Evolutionary conservation across 495 filamentous ascomycete species (phyloP), one percentile per base, ranked within the genome.

Genomic region (Haplographium delicatum): DNA sequence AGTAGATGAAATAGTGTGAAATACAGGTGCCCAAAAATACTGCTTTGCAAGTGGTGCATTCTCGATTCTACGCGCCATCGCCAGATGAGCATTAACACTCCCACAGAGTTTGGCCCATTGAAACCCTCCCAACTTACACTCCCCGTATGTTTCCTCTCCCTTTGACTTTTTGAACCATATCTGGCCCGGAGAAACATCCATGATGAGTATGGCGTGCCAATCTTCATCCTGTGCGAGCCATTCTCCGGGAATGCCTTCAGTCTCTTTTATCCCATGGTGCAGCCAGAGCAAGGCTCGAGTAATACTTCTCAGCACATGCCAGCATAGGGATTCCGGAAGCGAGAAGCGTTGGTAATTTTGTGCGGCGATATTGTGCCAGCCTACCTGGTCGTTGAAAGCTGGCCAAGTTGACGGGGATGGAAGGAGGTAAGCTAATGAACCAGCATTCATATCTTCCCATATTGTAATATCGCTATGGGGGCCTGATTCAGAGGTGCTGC

Each of bases 41-140:
- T 45, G 39, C 46, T 54, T 58, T 16, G 22, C 28, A 1, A 20
- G 5, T 5, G 50, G 26, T 4, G 42, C 45, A 11, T 43, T 25
- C 6, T 58, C 50, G 8, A 44, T 23, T 22, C 30, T 48, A 9
- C 16, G 6, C 8, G 38, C 46, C 18, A 44, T 16, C 5, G 58
- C 58, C 0, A 54, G 25, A 11, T 6, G 24, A 9, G 35, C 48
- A 5, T 45, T 44, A 10, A 65, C 51, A 50, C 60, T 65, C 18
- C 61, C 65, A 26, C 60, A 62, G 16, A 73, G 61, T 22, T 54
- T 61, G 9, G 68, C 57, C 4, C 42, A 48, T 15, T 49, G 41
- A 34, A 73, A 74, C 15, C 69, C 64, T 22, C 73, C 73, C 39
- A 78, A 45, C 62, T 74, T 77, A 44, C 72, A 74, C 4, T 47